phyloP scores from a whole-genome alignment of 805 yeast genomes.

The Lipomyces lipofer region DNA sequence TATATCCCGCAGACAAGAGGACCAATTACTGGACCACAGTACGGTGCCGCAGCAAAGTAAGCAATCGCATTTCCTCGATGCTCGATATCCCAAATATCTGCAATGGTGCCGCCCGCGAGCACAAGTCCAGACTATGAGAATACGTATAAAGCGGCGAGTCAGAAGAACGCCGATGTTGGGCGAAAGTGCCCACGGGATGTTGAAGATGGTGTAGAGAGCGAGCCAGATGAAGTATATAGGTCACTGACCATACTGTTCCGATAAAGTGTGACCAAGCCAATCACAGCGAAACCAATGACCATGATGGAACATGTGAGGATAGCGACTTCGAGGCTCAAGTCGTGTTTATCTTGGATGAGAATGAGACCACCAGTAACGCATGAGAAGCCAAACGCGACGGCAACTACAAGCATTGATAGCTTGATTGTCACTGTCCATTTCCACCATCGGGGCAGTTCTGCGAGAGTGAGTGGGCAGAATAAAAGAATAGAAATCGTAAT shows the following conservation, averaged over 20 bases:
- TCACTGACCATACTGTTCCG: slow-evolving; percentile 82
- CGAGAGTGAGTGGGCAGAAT: background rate
- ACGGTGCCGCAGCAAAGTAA: slow-evolving; percentile 87
- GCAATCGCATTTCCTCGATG: slow-evolving; percentile 89
- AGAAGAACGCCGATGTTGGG: slow-evolving; percentile 78
- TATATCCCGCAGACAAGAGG: slow-evolving; percentile 83
- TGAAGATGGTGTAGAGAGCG: slow-evolving; percentile 71
- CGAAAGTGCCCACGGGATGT: slow-evolving; percentile 83
- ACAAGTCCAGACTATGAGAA: slow-evolving; percentile 81
- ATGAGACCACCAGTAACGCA: slow-evolving; percentile 83
- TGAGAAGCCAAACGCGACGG: slow-evolving; percentile 92
- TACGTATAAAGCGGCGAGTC: slow-evolving; percentile 80
- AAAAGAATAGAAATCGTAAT: background rate
- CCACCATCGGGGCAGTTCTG: slow-evolving; percentile 26
- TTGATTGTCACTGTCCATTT: slow-evolving; percentile 56
- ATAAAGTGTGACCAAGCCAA: slow-evolving; percentile 81
- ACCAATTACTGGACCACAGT: slow-evolving; percentile 89
- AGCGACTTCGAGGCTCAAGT: slow-evolving; percentile 77
- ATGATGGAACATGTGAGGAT: slow-evolving; percentile 77
- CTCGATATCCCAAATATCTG: slow-evolving; percentile 80
- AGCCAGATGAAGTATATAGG: slow-evolving; percentile 79
- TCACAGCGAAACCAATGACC: slow-evolving; percentile 86
- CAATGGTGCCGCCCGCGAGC: slow-evolving; percentile 86
- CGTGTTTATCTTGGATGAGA: slow-evolving; percentile 62
- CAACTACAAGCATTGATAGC: slow-evolving; percentile 70